Percentiles rank a stretch among this genome's conserved stretches.
Conservation (phyloP, 192 early-diverging fungal species). For the Coemansia sp. region DNA sequence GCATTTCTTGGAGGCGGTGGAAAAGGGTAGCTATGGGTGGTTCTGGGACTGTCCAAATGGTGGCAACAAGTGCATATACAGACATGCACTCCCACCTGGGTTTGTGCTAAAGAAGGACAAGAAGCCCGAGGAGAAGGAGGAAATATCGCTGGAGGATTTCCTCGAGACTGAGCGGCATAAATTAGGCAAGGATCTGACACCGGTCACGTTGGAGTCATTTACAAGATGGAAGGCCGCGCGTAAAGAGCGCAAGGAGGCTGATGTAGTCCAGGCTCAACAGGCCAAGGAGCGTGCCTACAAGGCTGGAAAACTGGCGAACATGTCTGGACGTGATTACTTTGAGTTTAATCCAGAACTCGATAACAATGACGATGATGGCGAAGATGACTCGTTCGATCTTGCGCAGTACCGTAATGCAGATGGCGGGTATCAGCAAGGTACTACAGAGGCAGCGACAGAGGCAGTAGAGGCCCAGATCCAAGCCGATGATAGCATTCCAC, state of each 20-base stretch:
- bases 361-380: constrained; percentile 70
- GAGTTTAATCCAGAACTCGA: constrained; percentile 94
- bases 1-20: constrained; percentile 96
- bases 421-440: constrained; percentile 50
- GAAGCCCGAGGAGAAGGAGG: constrained; percentile 71
- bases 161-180: constrained; percentile 97
- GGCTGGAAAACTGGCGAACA: constrained; percentile 85
- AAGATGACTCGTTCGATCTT: constrained; percentile 78
- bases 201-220: constrained; percentile 92
- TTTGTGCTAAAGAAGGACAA: constrained; percentile 94
- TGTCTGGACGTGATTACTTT: constrained; percentile 97
- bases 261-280: constrained; percentile 63
- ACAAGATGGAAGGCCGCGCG: constrained; percentile 91
- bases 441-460: neutral
- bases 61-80: constrained; percentile 90
- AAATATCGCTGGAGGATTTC: constrained; percentile 96
- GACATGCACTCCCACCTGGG: constrained; percentile 94
- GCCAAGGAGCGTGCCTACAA: constrained; percentile 80
- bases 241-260: constrained; percentile 66
- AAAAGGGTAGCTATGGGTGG: constrained; percentile 95
- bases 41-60: constrained; percentile 99
- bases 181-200: constrained; percentile 86
- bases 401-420: constrained; percentile 72
- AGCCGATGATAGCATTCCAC: neutral
- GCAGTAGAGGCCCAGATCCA: neutral